Conservation (phyloP, 2,329 filamentous ascomycete genomes). For the Plenodomus tracheiphilus region DNA sequence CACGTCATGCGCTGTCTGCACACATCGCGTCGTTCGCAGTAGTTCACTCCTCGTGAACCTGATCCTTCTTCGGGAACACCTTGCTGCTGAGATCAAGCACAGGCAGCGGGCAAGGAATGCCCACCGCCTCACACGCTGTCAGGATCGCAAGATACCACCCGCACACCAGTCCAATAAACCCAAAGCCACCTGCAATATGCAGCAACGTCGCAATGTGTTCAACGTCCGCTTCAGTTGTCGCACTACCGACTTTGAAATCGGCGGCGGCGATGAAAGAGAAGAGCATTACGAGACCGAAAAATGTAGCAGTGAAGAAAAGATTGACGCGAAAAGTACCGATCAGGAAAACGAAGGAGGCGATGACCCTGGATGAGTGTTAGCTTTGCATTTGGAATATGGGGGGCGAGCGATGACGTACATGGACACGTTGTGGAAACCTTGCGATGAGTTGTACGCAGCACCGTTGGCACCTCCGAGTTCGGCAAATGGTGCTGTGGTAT, state of each 20-base stretch:
- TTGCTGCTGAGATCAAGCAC: slow-evolving; percentile 23
- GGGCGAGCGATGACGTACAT: slow-evolving; percentile 13
- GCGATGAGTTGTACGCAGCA: slow-evolving; percentile 22
- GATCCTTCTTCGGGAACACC: slow-evolving; percentile 16
- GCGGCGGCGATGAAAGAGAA: slow-evolving; percentile 25
- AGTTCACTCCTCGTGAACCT: too few species aligned
- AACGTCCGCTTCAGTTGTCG: slow-evolving; percentile 16
- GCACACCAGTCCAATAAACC: slow-evolving; percentile 18
- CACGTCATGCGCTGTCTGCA: too few species aligned
- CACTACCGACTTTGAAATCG: slow-evolving; percentile 14
- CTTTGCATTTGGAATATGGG: too few species aligned
- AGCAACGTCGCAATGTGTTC: slow-evolving; percentile 17
- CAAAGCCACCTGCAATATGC: slow-evolving; percentile 18
- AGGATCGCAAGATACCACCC: slow-evolving; percentile 24
- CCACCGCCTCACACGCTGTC: slow-evolving; percentile 22
- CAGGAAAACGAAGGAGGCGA: slow-evolving; percentile 21
- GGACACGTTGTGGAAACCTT: slow-evolving; percentile 25
- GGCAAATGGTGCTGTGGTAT: slow-evolving; percentile 15
- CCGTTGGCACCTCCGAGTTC: slow-evolving; percentile 20
- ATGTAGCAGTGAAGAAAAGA: slow-evolving; percentile 17
- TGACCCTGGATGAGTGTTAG: slow-evolving; percentile 12
- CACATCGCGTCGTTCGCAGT: too few species aligned
- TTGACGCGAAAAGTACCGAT: slow-evolving; percentile 24
- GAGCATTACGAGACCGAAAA: slow-evolving; percentile 22
- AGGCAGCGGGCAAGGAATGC: slow-evolving; percentile 23